Evolutionary conservation across 495 filamentous ascomycete species (phyloP), one percentile per base, ranked within the genome.

Genomic region (Jackrogersella multiformis): DNA sequence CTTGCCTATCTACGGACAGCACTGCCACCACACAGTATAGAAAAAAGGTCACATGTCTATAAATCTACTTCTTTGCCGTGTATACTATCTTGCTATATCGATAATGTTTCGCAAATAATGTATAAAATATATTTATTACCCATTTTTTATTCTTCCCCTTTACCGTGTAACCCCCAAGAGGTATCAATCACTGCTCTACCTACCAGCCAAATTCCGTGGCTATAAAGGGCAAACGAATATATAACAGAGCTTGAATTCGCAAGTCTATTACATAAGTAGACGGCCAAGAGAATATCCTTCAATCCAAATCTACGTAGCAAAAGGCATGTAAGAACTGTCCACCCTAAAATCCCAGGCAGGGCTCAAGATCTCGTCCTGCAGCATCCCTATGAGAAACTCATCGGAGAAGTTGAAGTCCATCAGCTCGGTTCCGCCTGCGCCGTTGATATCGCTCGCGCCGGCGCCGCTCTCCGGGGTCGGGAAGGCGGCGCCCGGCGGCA

Each of bases 271-370:
- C 4, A 41, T 41, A 41, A 35, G n/a, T 16, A 18, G n/a, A 16
- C 4, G 36, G 2, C n/a, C 36, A 41, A 3, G n/a, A 41, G 36
- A 18, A 1, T 18, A 2, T 41, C 4, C 2, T 16, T 41, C 36
- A 15, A 5, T 15, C 26, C 28, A 28, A 13, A 15, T 23, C 16
- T 56, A 60, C 1, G 48, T 32, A 18, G 39, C 9, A 44, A 61
- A 53, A 9, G 64, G 44, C 35, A 68, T 53, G 13, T 53, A 56
- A 18, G 58, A 62, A 38, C 6, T 24, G 34, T 68, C 64, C 18
- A n/a, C 24, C 7, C 58, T 57, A 20, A 68, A 68, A 34, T 68
- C 58, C 64, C 64, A 68, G 12, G 23, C 23, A 4, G 53, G 45
- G 5, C 34, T 35, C 28, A 53, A 28, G 13, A 68, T 68, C 41